Percentiles rank a stretch among this genome's conserved stretches.
phyloP scores from a whole-genome alignment of 2,329 filamentous ascomycete genomes.

The Colletotrichum magnum region DNA sequence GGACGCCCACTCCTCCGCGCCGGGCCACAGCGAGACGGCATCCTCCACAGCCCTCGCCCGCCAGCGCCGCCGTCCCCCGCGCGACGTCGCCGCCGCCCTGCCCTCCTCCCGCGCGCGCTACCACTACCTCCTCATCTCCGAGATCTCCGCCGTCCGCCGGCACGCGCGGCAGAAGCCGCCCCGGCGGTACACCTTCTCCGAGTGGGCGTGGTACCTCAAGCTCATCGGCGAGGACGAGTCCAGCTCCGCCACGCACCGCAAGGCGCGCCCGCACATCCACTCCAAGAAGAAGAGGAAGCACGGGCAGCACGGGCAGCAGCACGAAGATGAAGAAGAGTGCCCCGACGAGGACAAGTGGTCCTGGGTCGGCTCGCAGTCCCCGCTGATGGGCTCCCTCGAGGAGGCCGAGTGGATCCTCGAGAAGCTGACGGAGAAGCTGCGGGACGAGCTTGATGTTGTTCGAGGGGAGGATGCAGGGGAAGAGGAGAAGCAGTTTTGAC shows the following conservation, averaged over 20 bases:
- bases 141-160: slow-evolving; percentile 76
- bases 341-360: slow-evolving; percentile 70
- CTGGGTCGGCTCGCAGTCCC: slow-evolving; percentile 79
- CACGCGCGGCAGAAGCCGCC: slow-evolving; percentile 71
- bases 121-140: slow-evolving; percentile 77
- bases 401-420: slow-evolving; percentile 83
- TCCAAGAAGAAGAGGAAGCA: slow-evolving; percentile 40
- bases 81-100: slow-evolving; percentile 57
- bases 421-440: slow-evolving; percentile 70
- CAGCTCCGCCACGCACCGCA: slow-evolving; percentile 64
- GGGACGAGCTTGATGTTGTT: slow-evolving; percentile 64
- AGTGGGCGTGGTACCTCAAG: slow-evolving; percentile 88
- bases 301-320: slow-evolving; percentile 34
- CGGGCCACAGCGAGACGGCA: not conserved
- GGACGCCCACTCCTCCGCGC: slow-evolving; percentile 30
- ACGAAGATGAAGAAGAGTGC: slow-evolving; percentile 32
- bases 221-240: slow-evolving; percentile 79
- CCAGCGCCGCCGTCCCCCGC: slow-evolving; percentile 51
- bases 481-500: slow-evolving; percentile 10
- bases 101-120: slow-evolving; percentile 58
- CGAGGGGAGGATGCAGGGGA: slow-evolving; percentile 35
- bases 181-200: slow-evolving; percentile 82
- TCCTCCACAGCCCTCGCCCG: not conserved
- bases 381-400: slow-evolving; percentile 76
- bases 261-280: slow-evolving; percentile 47